Percentiles rank a stretch among this genome's conserved stretches.
These are phyloP conservation scores for Pythium pyrilobum DNA, from an alignment of 352 stramenopile genomes.

Conservation along the genomic window DNA sequence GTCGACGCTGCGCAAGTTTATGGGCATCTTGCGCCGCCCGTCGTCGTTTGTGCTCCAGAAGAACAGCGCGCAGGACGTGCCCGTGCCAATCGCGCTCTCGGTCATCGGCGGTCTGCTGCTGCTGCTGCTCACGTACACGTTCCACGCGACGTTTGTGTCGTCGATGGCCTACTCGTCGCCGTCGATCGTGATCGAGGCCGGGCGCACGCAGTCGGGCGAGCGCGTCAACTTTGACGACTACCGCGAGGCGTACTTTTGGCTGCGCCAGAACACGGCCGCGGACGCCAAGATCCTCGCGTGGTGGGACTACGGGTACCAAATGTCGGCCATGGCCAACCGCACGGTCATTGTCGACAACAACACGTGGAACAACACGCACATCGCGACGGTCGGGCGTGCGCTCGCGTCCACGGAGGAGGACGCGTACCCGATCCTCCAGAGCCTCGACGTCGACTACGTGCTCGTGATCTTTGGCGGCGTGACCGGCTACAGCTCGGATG, in stretches of 20 bases:
- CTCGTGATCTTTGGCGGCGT: slow-evolving; percentile 74
- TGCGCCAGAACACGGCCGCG: slow-evolving; percentile 60
- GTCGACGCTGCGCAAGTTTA: slow-evolving; percentile 72
- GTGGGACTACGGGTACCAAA: slow-evolving; percentile 86
- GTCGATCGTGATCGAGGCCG: slow-evolving; percentile 90
- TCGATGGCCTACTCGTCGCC: slow-evolving; percentile 90
- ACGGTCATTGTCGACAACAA: slow-evolving; percentile 92
- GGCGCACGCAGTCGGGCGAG: slow-evolving; percentile 57
- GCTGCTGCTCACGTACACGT: slow-evolving; percentile 82
- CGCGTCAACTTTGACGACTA: slow-evolving; percentile 88
- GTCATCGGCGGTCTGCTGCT: slow-evolving; percentile 58
- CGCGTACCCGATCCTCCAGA: slow-evolving; percentile 62
- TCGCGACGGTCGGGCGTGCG: slow-evolving; percentile 89
- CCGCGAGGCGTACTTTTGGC: slow-evolving; percentile 72
- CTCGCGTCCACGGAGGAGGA: slow-evolving; percentile 62
- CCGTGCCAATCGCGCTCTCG: slow-evolving; percentile 44
- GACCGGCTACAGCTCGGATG: slow-evolving; percentile 70
- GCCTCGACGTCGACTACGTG: slow-evolving; percentile 73
- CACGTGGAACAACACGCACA: slow-evolving; percentile 96
- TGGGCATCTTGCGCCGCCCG: slow-evolving; percentile 59
- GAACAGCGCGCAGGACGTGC: slow-evolving; percentile 60
- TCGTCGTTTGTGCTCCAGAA: slow-evolving; percentile 43
- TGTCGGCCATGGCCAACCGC: slow-evolving; percentile 72
- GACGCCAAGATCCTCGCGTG: slow-evolving; percentile 69
- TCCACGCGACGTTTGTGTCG: slow-evolving; percentile 87